These are phyloP conservation scores for Elsinoe necatrix DNA, from an alignment of 2,329 filamentous ascomycete genomes.

Conservation along the genomic window DNA sequence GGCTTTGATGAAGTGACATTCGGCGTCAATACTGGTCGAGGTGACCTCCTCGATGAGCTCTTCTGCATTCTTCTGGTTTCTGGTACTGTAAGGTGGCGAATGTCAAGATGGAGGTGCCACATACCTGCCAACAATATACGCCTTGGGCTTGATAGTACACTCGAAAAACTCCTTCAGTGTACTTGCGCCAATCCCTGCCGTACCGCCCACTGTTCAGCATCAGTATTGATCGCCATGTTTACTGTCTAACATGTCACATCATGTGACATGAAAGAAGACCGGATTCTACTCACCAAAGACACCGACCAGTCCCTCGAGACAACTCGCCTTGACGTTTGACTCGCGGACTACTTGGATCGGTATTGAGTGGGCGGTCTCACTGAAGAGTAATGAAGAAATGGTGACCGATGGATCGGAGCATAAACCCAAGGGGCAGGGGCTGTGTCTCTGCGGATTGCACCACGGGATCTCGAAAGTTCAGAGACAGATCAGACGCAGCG, in stretches of 20 bases:
- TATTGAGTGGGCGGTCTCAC: slow-evolving; percentile 19
- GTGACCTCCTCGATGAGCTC: slow-evolving; percentile 32
- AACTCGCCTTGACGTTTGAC: slow-evolving; percentile 26
- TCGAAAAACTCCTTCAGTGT: slow-evolving; percentile 37
- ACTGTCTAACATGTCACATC: neutral
- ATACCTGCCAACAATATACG: slow-evolving; percentile 37
- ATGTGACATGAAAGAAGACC: neutral
- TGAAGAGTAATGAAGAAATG: slow-evolving; percentile 19
- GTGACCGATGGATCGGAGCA: neutral
- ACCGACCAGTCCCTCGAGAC: slow-evolving; percentile 26
- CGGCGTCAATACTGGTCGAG: slow-evolving; percentile 23
- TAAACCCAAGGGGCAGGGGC: neutral
- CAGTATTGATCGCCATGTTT: neutral
- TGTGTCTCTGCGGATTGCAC: neutral
- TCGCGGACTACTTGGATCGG: slow-evolving; percentile 25
- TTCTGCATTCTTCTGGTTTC: slow-evolving; percentile 32
- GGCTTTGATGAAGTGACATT: slow-evolving; percentile 33
- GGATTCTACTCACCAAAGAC: slow-evolving; percentile 24
- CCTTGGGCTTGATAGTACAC: slow-evolving; percentile 31
- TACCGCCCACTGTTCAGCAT: slow-evolving; percentile 32
- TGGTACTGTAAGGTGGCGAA: slow-evolving; percentile 18
- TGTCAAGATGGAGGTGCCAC: neutral
- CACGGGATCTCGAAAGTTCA: slow-evolving; percentile 7
- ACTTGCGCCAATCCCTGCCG: slow-evolving; percentile 36
- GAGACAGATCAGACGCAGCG: neutral